These are phyloP conservation scores for Bromus sterilis DNA, from an alignment of 176 grass and related monocot species.

Conservation along the genomic window DNA sequence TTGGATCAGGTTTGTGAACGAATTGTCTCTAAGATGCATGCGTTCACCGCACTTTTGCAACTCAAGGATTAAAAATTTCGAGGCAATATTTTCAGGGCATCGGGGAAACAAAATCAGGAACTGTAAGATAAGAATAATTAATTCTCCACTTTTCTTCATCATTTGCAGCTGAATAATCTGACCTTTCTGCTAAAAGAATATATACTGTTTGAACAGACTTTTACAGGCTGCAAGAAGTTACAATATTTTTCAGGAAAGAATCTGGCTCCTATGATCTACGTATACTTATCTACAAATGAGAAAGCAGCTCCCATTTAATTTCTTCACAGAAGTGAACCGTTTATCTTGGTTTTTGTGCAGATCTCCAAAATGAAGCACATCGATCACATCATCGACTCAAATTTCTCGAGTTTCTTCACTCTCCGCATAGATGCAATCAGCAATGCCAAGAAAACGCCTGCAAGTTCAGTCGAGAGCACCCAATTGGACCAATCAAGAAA, in stretches of 20 bases:
- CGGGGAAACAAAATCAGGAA: background rate
- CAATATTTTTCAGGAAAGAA: conserved; percentile 4
- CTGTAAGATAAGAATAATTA: background rate
- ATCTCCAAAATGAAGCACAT: background rate
- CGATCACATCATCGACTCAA: conserved; percentile 73
- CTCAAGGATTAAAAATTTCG: background rate
- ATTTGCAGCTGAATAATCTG: background rate
- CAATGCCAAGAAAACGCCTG: conserved; percentile 75
- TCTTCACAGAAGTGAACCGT: background rate
- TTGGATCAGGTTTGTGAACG: too few relatives aligned
- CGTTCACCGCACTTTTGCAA: too few relatives aligned
- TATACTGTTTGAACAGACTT: conserved; percentile 21
- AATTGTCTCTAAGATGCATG: too few relatives aligned
- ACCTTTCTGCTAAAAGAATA: conserved; percentile 10
- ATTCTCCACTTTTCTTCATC: background rate
- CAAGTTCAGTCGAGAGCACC: background rate
- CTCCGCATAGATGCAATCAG: conserved; percentile 64
- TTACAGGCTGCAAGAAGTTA: conserved; percentile 16
- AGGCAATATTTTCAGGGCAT: background rate
- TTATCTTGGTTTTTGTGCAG: background rate
- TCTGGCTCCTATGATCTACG: conserved; percentile 9
- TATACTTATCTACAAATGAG: conserved; percentile 4
- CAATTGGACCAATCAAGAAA: conserved; percentile 17
- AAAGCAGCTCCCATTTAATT: background rate
- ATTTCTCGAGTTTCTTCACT: conserved; percentile 83